Conservation (phyloP, 768 basidiomycete genomes). For the Collybiopsis luxurians region DNA sequence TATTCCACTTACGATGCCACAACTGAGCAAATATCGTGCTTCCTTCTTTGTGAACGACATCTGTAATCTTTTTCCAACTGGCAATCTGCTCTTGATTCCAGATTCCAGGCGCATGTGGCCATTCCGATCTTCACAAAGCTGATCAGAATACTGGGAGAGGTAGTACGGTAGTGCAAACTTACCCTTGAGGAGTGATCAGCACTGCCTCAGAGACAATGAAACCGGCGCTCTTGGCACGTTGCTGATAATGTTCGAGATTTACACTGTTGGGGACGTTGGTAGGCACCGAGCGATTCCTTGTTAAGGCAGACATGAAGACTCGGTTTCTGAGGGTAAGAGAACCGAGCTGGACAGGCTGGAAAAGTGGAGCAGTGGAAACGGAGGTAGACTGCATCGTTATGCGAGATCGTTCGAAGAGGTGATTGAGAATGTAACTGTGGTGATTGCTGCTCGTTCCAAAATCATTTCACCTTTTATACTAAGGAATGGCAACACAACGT, state of each 20-base stretch:
- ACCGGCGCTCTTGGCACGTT: slow-evolving; percentile 38
- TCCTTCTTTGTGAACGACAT: slow-evolving; percentile 32
- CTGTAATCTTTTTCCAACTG: slow-evolving; percentile 29
- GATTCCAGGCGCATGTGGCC: slow-evolving; percentile 28
- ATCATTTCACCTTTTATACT: no score
- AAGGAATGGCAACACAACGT: no score
- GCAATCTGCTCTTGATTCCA: slow-evolving; percentile 27
- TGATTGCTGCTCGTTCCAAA: no score
- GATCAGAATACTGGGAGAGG: neutral
- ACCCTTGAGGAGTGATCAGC: slow-evolving; percentile 42
- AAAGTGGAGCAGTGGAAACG: slow-evolving; percentile 14
- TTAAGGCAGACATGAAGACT: slow-evolving; percentile 38
- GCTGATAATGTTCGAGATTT: slow-evolving; percentile 39
- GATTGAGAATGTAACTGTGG: no score
- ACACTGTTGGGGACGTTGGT: slow-evolving; percentile 33
- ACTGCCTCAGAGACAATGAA: slow-evolving; percentile 39
- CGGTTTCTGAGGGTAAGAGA: slow-evolving; percentile 34
- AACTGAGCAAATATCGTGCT: slow-evolving; percentile 27
- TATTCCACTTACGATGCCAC: slow-evolving; percentile 15
- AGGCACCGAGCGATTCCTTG: slow-evolving; percentile 35
- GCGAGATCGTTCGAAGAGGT: no score
- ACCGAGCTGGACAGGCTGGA: slow-evolving; percentile 34
- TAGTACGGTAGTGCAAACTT: slow-evolving; percentile 3
- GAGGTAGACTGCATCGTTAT: no score
- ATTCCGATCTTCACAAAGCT: slow-evolving; percentile 23